phyloP scores from a whole-genome alignment of 2,329 filamentous ascomycete genomes.

The Polytolypa hystricis region DNA sequence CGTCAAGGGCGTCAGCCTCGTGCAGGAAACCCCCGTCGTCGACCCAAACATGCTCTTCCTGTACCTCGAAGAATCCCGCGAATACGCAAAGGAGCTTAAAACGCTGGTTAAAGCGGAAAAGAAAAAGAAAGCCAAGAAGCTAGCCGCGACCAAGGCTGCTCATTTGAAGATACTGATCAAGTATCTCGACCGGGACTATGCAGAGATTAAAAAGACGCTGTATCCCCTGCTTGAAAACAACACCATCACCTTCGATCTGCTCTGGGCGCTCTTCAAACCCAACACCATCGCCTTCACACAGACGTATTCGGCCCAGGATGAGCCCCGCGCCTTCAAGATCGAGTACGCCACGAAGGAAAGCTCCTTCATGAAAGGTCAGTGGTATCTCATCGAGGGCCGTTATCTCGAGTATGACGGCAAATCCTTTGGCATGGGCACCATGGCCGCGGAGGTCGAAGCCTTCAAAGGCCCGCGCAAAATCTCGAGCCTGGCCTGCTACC shows the following conservation, averaged over 20 bases:
- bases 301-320: constrained; percentile 65
- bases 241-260: constrained; percentile 75
- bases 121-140: constrained; percentile 31
- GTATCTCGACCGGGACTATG: constrained; percentile 74
- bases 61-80: constrained; percentile 68
- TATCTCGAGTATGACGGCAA: constrained; percentile 89
- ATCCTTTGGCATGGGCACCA: constrained; percentile 63
- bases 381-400: constrained; percentile 60
- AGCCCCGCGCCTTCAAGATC: constrained; percentile 73
- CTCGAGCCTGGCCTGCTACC: constrained; percentile 63
- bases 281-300: constrained; percentile 67
- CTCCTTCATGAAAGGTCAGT: constrained; percentile 60
- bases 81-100: constrained; percentile 53
- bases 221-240: constrained; percentile 71
- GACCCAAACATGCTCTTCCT: constrained; percentile 62
- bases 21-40: constrained; percentile 65
- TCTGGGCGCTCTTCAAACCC: constrained; percentile 85
- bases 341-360: constrained; percentile 61
- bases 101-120: constrained; percentile 49
- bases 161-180: constrained; percentile 58
- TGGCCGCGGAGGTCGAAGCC: constrained; percentile 56
- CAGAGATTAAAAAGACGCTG: constrained; percentile 64
- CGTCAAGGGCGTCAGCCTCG: constrained; percentile 66
- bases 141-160: constrained; percentile 28
- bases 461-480: constrained; percentile 81